Conservation (phyloP, 495 filamentous ascomycete genomes). For the Penicillium psychrofluorescens region DNA sequence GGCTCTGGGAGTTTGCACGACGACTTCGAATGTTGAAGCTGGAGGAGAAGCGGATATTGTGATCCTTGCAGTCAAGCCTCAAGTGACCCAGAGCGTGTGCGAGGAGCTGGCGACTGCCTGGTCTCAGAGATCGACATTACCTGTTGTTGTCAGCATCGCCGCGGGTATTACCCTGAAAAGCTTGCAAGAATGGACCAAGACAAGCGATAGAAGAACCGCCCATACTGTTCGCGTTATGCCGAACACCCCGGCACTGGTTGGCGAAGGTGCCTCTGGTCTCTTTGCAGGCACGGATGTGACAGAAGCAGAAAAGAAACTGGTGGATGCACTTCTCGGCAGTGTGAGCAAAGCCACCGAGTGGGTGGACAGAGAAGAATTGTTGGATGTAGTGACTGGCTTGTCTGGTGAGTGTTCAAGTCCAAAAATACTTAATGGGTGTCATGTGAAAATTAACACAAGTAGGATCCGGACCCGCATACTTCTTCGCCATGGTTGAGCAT, state of each 20-base stretch:
- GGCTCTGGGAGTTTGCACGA: constrained; percentile 76
- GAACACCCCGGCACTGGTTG: constrained; percentile 33
- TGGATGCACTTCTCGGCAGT: constrained; percentile 25
- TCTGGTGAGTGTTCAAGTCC: constrained; percentile 22
- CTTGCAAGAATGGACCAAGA: constrained; percentile 25
- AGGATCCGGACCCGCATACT: constrained; percentile 38
- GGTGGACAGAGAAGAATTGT: constrained; percentile 32
- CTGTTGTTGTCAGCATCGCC: constrained; percentile 36
- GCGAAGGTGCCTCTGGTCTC: constrained; percentile 29
- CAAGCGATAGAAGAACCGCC: constrained; percentile 15
- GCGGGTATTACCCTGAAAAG: constrained; percentile 34
- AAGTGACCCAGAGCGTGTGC: constrained; percentile 79
- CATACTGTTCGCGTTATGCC: constrained; percentile 37
- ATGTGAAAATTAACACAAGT: neutral
- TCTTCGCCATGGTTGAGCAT: constrained; percentile 41
- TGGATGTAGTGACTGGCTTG: constrained; percentile 35
- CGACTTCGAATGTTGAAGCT: constrained; percentile 78
- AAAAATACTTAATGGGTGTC: neutral
- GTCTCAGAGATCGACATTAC: constrained; percentile 59
- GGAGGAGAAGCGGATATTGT: constrained; percentile 91
- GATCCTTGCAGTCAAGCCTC: constrained; percentile 64
- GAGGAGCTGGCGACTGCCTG: constrained; percentile 85
- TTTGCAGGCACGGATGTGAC: constrained; percentile 25
- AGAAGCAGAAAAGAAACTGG: constrained; percentile 26
- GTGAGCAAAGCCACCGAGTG: constrained; percentile 35